phyloP scores from a whole-genome alignment of 78 protist species.

The Dictyostelium brefeldianum region DNA sequence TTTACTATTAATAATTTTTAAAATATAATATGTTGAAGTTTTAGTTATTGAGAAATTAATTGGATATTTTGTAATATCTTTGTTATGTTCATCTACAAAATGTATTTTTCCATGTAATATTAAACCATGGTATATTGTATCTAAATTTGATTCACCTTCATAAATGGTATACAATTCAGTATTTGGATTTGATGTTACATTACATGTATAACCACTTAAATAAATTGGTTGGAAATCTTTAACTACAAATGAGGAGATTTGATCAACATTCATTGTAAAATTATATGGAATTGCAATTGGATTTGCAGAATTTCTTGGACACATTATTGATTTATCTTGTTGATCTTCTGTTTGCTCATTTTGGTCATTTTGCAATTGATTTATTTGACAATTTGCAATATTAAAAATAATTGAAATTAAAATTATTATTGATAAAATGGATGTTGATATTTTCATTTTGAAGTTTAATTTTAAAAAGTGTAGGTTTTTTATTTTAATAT shows the following conservation, averaged over 20 bases:
- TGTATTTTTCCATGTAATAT: too few relatives aligned
- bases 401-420: not conserved
- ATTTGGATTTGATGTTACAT: too few relatives aligned
- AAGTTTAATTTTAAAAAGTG: not conserved
- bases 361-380: not conserved
- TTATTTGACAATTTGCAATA: not conserved
- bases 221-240: not conserved
- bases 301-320: not conserved
- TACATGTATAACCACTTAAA: not conserved
- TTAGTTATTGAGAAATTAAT: too few relatives aligned
- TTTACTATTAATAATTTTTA: too few relatives aligned
- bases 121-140: too few relatives aligned
- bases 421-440: not conserved
- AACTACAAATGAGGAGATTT: not conserved
- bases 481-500: not conserved
- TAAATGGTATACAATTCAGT: too few relatives aligned
- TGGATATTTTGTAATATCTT: too few relatives aligned
- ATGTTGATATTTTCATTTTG: not conserved
- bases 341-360: not conserved
- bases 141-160: too few relatives aligned
- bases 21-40: too few relatives aligned
- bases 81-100: too few relatives aligned
- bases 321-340: not conserved
- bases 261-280: not conserved
- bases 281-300: not conserved